These are phyloP conservation scores for Penicillium aurantiogriseum DNA, from an alignment of 2,329 filamentous ascomycete species.

Conservation along the genomic window DNA sequence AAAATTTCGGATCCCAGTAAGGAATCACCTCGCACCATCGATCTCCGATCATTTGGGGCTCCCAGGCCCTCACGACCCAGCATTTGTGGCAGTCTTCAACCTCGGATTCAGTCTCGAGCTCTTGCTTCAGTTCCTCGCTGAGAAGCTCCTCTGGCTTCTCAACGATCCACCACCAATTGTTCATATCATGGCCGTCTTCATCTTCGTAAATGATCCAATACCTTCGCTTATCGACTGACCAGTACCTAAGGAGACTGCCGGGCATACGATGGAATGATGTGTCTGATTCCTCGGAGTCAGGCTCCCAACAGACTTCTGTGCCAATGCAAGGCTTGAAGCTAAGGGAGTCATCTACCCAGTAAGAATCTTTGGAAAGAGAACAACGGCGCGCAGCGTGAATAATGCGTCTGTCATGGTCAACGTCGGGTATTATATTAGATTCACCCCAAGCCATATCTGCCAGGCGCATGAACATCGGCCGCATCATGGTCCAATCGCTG, in stretches of 20 bases:
- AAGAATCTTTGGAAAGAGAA: slow-evolving; percentile 1
- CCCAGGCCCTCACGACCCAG: slow-evolving; percentile 9
- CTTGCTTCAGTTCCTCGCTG: not conserved
- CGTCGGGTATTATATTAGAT: slow-evolving; percentile 7
- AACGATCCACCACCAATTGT: slow-evolving; percentile 9
- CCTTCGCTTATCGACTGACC: slow-evolving; percentile 10
- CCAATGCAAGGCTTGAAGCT: slow-evolving; percentile 4
- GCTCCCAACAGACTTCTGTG: slow-evolving; percentile 4
- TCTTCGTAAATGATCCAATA: slow-evolving; percentile 8
- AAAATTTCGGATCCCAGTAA: slow-evolving; percentile 12
- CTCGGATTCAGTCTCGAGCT: not conserved
- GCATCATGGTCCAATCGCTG: slow-evolving; percentile 8
- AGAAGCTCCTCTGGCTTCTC: slow-evolving; percentile 13
- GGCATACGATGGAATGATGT: slow-evolving; percentile 6
- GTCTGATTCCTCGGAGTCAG: slow-evolving; percentile 1
- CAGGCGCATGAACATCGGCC: slow-evolving; percentile 7
- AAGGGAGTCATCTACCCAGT: slow-evolving; percentile 6
- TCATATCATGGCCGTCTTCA: not conserved
- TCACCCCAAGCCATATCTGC: slow-evolving; percentile 12
- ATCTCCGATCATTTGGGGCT: not conserved
- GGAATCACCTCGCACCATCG: not conserved
- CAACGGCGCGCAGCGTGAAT: slow-evolving; percentile 9
- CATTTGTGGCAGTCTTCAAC: slow-evolving; percentile 7
- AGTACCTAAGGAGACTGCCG: slow-evolving; percentile 4
- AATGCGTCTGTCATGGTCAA: not conserved